Percentiles rank a stretch among this genome's conserved stretches.
Conservation (phyloP, 192 early-diverging fungal genomes). For the Backusella parvicylindrica region DNA sequence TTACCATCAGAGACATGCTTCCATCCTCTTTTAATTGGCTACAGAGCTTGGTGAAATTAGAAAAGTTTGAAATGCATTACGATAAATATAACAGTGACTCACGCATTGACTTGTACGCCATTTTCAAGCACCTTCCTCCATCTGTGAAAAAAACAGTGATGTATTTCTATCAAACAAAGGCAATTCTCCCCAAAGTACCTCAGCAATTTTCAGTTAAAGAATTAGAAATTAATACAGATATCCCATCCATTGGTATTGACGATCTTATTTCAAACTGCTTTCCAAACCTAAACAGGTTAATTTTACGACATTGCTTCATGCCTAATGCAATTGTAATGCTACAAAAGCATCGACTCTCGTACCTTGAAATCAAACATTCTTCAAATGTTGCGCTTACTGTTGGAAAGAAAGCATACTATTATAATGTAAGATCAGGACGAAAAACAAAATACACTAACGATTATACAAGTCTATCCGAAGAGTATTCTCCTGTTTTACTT, state of each 20-base stretch:
- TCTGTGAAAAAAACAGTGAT: background rate
- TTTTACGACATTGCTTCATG: background rate
- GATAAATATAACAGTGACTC: background rate
- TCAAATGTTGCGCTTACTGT: background rate
- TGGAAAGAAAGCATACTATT: background rate
- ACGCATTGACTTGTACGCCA: background rate
- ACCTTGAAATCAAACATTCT: background rate
- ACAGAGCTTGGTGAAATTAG: background rate
- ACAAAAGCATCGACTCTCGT: background rate
- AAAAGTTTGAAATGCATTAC: background rate
- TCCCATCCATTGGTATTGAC: background rate
- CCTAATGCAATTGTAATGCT: background rate
- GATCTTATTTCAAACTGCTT: background rate
- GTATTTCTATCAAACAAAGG: background rate
- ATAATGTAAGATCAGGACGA: background rate
- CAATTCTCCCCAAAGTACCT: background rate
- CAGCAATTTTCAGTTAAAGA: background rate
- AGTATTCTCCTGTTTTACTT: background rate
- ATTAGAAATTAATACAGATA: background rate
- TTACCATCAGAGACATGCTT: background rate
- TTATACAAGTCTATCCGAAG: background rate
- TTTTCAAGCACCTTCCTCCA: background rate
- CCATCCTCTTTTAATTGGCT: background rate
- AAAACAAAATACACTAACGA: background rate
- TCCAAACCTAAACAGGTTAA: background rate